These are phyloP conservation scores for Sicyos baderoa DNA, from an alignment of 306 rosid genomes.

Conservation along the genomic window DNA sequence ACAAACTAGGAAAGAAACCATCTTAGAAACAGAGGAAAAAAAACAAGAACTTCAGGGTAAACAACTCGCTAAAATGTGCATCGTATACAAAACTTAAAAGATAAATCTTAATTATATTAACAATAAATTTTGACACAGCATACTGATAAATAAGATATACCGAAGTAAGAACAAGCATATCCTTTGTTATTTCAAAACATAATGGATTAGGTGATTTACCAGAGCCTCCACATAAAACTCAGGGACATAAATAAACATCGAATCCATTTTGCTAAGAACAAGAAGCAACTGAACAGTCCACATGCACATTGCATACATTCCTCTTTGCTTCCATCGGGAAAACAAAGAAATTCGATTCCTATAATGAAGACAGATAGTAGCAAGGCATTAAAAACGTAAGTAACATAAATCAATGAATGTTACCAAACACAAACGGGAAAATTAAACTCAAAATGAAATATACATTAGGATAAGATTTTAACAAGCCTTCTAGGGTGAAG, in stretches of 20 bases:
- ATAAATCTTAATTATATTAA: not conserved
- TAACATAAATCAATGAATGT: conserved; percentile 6
- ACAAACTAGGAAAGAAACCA: not conserved
- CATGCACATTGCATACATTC: conserved; percentile 95
- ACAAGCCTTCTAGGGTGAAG: not conserved
- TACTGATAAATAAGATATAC: not conserved
- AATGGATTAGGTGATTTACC: conserved; percentile 39
- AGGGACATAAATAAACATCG: conserved; percentile 64
- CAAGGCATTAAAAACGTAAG: not conserved
- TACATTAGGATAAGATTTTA: not conserved
- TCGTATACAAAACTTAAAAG: not conserved
- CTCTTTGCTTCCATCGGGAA: conserved; percentile 92
- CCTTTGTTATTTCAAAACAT: not conserved
- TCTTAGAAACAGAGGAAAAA: not conserved
- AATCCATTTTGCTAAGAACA: conserved; percentile 80
- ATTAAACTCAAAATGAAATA: not conserved
- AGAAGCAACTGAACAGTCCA: conserved; percentile 94
- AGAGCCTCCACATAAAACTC: conserved; percentile 83
- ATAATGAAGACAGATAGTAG: conserved; percentile 19
- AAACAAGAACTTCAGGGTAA: not conserved
- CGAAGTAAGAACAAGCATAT: not conserved
- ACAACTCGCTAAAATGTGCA: not conserved
- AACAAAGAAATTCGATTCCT: conserved; percentile 77
- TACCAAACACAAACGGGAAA: not conserved
- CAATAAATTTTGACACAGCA: not conserved